Percentiles rank a stretch among this genome's conserved stretches.
Conservation (phyloP, 352 stramenopile species). For the Pythium aquatile region DNA sequence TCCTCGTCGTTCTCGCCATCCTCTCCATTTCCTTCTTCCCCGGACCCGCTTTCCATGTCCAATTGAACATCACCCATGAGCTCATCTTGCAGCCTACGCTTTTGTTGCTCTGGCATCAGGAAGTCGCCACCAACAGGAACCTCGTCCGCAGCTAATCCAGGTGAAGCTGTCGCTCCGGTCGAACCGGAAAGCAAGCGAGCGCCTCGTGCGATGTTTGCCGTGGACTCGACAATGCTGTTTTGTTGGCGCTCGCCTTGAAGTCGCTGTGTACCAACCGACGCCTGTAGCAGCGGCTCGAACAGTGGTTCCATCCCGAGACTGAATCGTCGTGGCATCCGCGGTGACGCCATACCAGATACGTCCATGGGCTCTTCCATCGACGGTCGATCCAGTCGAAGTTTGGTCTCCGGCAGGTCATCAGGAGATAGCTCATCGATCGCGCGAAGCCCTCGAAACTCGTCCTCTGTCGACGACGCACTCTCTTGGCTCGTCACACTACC, state of each 20-base stretch:
- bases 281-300: slow-evolving; percentile 72
- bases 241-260: slow-evolving; percentile 22
- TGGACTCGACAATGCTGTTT: neutral
- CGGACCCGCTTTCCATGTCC: slow-evolving; percentile 17
- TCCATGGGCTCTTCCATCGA: neutral
- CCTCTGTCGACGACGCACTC: slow-evolving; percentile 12
- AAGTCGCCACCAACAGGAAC: neutral
- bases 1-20: slow-evolving; percentile 15
- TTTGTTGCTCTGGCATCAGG: slow-evolving; percentile 34
- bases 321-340: slow-evolving; percentile 37
- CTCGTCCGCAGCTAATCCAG: slow-evolving; percentile 17
- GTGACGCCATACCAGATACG: slow-evolving; percentile 8
- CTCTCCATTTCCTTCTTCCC: slow-evolving; percentile 14
- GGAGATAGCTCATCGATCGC: slow-evolving; percentile 28
- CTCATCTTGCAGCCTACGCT: slow-evolving; percentile 42
- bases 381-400: slow-evolving; percentile 11
- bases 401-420: slow-evolving; percentile 25
- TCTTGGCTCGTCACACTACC: slow-evolving; percentile 22
- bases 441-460: neutral
- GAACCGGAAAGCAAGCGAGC: slow-evolving; percentile 21
- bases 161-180: neutral
- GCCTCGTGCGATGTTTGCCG: neutral
- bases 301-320: slow-evolving; percentile 67
- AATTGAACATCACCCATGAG: slow-evolving; percentile 33
- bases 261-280: slow-evolving; percentile 63